Base-by-base conservation (phyloP, 345 rosid species). In the Brassica nigra region DNA sequence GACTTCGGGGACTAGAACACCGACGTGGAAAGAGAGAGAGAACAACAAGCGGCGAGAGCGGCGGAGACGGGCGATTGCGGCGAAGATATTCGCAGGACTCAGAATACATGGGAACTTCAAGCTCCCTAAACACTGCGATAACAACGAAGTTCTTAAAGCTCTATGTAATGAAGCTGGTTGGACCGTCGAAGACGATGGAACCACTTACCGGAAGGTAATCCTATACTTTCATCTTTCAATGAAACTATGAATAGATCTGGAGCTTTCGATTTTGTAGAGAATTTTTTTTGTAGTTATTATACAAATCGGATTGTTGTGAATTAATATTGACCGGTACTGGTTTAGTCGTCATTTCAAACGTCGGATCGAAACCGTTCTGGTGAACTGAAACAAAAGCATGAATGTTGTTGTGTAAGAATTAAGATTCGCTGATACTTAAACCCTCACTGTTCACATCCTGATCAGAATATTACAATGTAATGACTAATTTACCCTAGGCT, bases 11-110 rank as follows among this genome's bases (percentile, higher is more conserved):
- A 78, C 96, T 75, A 84, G 99, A 85, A 90, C 89, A 85, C 99
- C 99, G 82, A 91, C 96, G 42, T 93, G 98, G 97, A 95, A 91
- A 87, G 99, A 95, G 88, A 85, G 99, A 66, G 99, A 95, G 89
- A 95, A 93, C 87, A 95, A 95, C 85, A 95, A 95, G 84, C 77
- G 92, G 76, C 78, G 99, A 80, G 99, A 95, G 82, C 74, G 99
- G 79, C 73, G 98, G 61, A 81, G 99, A 76, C 82, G 99, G 30
- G 99, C 99, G 71, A 88, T 95, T 82, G 93, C 99, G 14, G 97
- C 99, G 18, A 93, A 95, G 94, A 95, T 93, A 86, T 95, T 85
- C 74, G 7, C 98, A 0, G 99, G 99, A 0, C 87, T 95, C 15
- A 70, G 99, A 66, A 88, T 90, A 91, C 92, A 88, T 83, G 99